A percentile compares a stretch with the other conserved stretches of the same genome.
Evolutionary conservation across 345 rosid species (phyloP).

Genomic region (Camelina hispida): DNA sequence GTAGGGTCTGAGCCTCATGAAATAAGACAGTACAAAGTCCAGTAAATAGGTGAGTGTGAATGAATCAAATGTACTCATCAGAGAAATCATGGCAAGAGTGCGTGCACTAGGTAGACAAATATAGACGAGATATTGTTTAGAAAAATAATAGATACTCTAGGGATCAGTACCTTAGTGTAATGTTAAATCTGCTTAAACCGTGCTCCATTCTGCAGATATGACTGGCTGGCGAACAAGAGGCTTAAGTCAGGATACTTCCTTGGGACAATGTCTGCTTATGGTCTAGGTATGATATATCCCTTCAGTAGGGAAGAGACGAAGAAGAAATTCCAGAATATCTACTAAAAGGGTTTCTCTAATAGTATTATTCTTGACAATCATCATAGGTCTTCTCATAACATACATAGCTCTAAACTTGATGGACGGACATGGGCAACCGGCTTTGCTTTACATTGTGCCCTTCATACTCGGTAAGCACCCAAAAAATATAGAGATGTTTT

Average conservation of each 20-base stretch:
- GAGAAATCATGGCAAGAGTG: neutral
- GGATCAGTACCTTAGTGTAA: neutral
- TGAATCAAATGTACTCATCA: neutral
- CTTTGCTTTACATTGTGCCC: conserved; percentile 94
- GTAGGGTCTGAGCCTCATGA: neutral
- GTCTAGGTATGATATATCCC: conserved; percentile 56
- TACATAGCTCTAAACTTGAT: conserved; percentile 91
- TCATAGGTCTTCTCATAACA: conserved; percentile 80
- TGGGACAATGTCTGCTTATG: conserved; percentile 94
- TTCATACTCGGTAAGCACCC: conserved; percentile 80
- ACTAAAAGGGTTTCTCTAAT: neutral
- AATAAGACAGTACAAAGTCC: neutral
- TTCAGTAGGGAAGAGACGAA: neutral
- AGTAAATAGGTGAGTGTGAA: neutral
- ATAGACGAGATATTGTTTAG: neutral
- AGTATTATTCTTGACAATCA: conserved; percentile 24
- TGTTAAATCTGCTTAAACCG: neutral
- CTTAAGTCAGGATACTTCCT: conserved; percentile 81
- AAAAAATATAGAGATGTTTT: neutral
- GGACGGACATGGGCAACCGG: conserved; percentile 99
- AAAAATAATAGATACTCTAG: neutral
- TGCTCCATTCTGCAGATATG: conserved; percentile 61
- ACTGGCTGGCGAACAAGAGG: conserved; percentile 83
- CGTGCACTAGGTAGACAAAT: neutral
- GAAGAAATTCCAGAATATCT: neutral